Evolutionary conservation across 768 basidiomycete species (phyloP), one percentile per base, ranked within the genome.

Genomic region (Lentinula aciculospora): DNA sequence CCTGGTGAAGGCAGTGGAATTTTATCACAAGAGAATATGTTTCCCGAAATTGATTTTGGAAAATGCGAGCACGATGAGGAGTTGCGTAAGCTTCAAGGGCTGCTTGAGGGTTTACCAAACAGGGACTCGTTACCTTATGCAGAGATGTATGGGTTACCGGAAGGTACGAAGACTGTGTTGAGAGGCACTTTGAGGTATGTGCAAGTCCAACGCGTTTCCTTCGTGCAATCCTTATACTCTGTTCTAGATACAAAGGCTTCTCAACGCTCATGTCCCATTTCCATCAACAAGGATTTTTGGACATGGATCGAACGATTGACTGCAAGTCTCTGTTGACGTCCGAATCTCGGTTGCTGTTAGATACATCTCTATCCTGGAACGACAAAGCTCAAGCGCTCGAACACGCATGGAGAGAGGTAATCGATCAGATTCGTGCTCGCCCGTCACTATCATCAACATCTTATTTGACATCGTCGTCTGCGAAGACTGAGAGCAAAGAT

Each of bases 61-160:
- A 54, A 68, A 74, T 19, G 78, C 92, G 23, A 65, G 44, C 21
- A 27, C 23, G 44, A 23, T 8, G 44, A 17, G 25, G 44, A 45
- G 76, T 0, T 84, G 83, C 70, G 76, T 10, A 79, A 82, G 1
- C 2, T 75, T 92, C 42, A 74, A 72, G 51, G 51, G 9, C 23
- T 53, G 47, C 71, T 96, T 15, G 94, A 98, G 65, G 94, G 94
- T 0, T 69, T 96, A 1, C 85, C 95, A 21, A 98, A 98, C 68
- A 75, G 94, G 28, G 81, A 95, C 66, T 92, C 89, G 62, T 64
- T 94, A 6, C 71, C 77, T 0, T 97, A 98, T 65, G 77, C 77
- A 0, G 69, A 76, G 4, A 78, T 80, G 2, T 97, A 97, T 68
- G 74, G 76, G 0, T 73, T 93, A 2, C 31, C 32, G 49, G 32